Base-by-base conservation (phyloP, 768 basidiomycete genomes). In the Flagelloscypha sp. region DNA sequence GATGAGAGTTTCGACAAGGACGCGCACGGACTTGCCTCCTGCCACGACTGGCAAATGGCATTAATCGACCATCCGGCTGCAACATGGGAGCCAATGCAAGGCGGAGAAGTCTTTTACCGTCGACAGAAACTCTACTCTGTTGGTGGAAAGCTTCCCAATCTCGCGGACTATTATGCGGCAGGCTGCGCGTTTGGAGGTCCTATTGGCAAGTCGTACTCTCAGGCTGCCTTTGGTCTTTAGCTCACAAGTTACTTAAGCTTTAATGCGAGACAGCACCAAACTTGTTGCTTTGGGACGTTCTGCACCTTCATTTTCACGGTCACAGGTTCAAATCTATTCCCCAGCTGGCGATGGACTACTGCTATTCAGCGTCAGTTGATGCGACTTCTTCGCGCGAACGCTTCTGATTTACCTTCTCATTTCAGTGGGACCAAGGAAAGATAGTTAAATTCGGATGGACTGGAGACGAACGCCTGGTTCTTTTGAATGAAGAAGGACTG, bases 351-450 rank as follows among this genome's bases (percentile, higher is more conserved):
- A 81, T 35, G 75, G 69, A 20, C 58, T 81, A 24, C 54, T 84
- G 27, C 48, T 75, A 40, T 71, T 86, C 61, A 82, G 70, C 70
- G 85, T 87, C 71, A 65, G 73, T 78, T 57, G 54, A 35, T 37
- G 36, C 39, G 41, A 35, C 35, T 32, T 27, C 29, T 40, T 22
- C 45, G 36, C 23, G 38, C 29, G 23, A 39, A 15, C 21, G 24
- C 45, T 48, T 35, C 43, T 50, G 45, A 45, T 38, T 40, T 24
- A 30, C 45, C n/a, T 4, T 24, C 36, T 39, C 44, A 23, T 33
- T n/a, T n/a, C 49, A 94, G 89, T 98, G 93, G 93, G 92, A 94
- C 40, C 81, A 89, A 49, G 75, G 76, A 36, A 83, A 74, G 48
- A 79, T 95, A 27, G 60, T 90, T 35, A 72, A 76, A 28, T 84